Conservation (phyloP, 2,329 filamentous ascomycete species). For the Plenodomus biglobosus region DNA sequence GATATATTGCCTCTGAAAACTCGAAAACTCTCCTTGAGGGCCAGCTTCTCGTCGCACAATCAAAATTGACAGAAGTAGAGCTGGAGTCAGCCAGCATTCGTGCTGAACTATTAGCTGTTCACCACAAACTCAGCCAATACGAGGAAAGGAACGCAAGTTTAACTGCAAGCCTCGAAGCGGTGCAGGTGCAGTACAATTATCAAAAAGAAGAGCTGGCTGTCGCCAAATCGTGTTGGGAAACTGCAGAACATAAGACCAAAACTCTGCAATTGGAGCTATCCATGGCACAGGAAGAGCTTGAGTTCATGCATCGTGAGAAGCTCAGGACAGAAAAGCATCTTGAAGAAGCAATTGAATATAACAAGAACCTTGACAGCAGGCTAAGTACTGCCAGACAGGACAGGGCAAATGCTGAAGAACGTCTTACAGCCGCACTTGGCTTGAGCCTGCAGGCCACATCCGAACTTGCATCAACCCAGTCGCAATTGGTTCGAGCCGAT, state of each 20-base stretch:
- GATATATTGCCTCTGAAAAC: constrained; percentile 5
- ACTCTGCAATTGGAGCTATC: constrained; percentile 7
- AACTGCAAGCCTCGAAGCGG: constrained; percentile 16
- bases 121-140: constrained; percentile 14
- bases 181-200: constrained; percentile 16
- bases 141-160: constrained; percentile 23
- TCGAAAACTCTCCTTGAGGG: constrained; percentile 8
- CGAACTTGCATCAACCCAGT: constrained; percentile 1
- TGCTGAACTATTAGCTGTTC: constrained; percentile 11
- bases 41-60: constrained; percentile 11
- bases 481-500: not conserved
- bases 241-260: constrained; percentile 11
- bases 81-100: constrained; percentile 10
- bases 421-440: not conserved
- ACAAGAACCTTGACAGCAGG: constrained; percentile 22
- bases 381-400: constrained; percentile 14
- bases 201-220: constrained; percentile 19
- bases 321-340: constrained; percentile 19
- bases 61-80: constrained; percentile 13
- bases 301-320: constrained; percentile 15
- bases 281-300: constrained; percentile 19
- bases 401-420: not conserved
- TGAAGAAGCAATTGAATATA: constrained; percentile 12
- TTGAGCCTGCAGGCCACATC: not conserved
- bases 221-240: constrained; percentile 16